These are phyloP conservation scores for Cystobasidium pallidum DNA, from an alignment of 1,284 basidiomycete genomes.

Conservation along the genomic window DNA sequence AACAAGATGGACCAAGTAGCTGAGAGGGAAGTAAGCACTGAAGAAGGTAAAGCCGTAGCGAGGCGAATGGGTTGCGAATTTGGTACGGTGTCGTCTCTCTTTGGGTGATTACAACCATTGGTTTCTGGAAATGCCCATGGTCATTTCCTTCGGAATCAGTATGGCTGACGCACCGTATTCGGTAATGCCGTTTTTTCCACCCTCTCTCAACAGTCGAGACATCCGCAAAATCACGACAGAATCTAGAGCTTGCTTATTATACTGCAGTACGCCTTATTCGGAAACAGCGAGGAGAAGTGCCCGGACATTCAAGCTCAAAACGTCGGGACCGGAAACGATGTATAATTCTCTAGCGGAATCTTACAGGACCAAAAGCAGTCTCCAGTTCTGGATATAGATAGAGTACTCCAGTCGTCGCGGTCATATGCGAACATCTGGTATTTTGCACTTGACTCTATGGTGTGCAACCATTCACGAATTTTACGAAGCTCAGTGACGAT, in stretches of 20 bases:
- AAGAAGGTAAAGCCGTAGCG: slow-evolving; percentile 56
- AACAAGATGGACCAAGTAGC: slow-evolving; percentile 58
- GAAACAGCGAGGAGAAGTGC: slow-evolving; percentile 33
- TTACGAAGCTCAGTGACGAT: slow-evolving; percentile 5
- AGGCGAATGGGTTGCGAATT: slow-evolving; percentile 56
- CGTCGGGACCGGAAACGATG: slow-evolving; percentile 29
- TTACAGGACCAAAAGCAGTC: too few species aligned
- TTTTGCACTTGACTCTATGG: too few species aligned
- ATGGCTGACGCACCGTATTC: too few species aligned
- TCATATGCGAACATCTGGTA: too few species aligned
- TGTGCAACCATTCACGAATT: background rate
- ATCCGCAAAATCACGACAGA: slow-evolving; percentile 57
- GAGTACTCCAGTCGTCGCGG: too few species aligned
- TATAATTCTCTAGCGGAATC: slow-evolving; percentile 45
- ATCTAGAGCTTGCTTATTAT: slow-evolving; percentile 57
- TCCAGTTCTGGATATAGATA: too few species aligned
- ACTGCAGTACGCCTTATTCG: slow-evolving; percentile 39
- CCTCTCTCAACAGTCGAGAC: slow-evolving; percentile 52
- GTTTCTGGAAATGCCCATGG: too few species aligned
- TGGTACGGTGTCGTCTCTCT: too few species aligned
- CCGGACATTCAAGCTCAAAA: slow-evolving; percentile 17
- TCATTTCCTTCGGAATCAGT: too few species aligned
- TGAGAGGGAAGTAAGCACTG: slow-evolving; percentile 56
- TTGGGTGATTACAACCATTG: too few species aligned
- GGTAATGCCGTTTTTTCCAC: too few species aligned